phyloP scores from a whole-genome alignment of 441 rosid species.

The Breynia disticha region DNA sequence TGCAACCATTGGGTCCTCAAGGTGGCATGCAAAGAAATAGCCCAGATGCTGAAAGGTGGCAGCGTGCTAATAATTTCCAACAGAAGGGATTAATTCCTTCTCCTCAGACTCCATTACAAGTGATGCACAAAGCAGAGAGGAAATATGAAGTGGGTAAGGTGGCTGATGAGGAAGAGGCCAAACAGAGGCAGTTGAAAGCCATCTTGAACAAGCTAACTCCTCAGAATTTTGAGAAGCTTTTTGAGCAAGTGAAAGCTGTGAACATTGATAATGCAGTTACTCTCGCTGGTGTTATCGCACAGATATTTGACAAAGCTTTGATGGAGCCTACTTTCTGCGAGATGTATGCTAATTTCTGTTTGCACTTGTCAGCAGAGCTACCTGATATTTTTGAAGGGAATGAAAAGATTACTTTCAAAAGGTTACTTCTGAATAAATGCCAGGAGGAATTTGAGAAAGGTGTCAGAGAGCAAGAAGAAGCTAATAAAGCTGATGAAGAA shows the following conservation, averaged over 20 bases:
- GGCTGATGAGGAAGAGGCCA: slow-evolving; percentile 68
- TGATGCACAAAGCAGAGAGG: slow-evolving; percentile 89
- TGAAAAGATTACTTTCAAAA: slow-evolving; percentile 71
- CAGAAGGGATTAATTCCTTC: slow-evolving; percentile 82
- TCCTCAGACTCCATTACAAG: slow-evolving; percentile 67
- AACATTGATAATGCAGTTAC: slow-evolving; percentile 69
- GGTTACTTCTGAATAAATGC: slow-evolving; percentile 80
- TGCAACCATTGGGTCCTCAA: slow-evolving; percentile 59
- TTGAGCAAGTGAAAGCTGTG: slow-evolving; percentile 81
- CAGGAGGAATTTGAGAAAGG: slow-evolving; percentile 97
- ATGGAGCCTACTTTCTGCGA: slow-evolving; percentile 99
- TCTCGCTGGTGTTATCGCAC: slow-evolving; percentile 74
- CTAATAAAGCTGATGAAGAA: slow-evolving; percentile 72
- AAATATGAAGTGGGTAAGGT: slow-evolving; percentile 84
- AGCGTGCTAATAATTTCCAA: slow-evolving; percentile 53
- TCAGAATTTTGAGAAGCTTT: slow-evolving; percentile 83
- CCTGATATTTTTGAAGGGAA: slow-evolving; percentile 62
- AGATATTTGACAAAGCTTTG: slow-evolving; percentile 94
- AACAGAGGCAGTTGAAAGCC: slow-evolving; percentile 77
- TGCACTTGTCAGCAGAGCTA: slow-evolving; percentile 53
- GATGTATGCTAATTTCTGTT: slow-evolving; percentile 92
- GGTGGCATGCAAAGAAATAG: slow-evolving; percentile 56
- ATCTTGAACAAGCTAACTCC: slow-evolving; percentile 95
- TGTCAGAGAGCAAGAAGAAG: slow-evolving; percentile 91
- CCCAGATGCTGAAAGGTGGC: slow-evolving; percentile 84